A percentile compares a stretch with the other conserved stretches of the same genome.
Evolutionary conservation across 176 grass and related monocot species (phyloP).

Genomic region (sorghum (Sorghum bicolor)): DNA sequence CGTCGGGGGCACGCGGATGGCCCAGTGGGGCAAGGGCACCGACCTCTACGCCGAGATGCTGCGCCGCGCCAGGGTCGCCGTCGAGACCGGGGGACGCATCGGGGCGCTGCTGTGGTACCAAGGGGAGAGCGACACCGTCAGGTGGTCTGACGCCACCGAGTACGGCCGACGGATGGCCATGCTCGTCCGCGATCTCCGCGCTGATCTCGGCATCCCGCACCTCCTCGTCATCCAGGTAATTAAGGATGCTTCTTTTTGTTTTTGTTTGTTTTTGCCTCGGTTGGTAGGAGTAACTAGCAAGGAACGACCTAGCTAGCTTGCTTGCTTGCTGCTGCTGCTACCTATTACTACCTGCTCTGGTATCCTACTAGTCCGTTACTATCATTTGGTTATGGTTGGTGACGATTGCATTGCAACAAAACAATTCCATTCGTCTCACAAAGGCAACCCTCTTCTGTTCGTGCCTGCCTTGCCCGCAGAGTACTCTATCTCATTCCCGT

Average conservation of each 20-base stretch:
- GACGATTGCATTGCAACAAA: background rate
- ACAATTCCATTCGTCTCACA: background rate
- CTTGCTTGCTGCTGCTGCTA: background rate
- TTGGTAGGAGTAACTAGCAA: background rate
- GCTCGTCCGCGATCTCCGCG: constrained; percentile 54
- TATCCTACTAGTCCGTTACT: too few species aligned
- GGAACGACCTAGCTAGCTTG: too few species aligned
- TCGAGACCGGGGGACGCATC: constrained; percentile 48
- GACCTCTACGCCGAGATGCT: constrained; percentile 56
- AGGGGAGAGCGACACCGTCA: constrained; percentile 90
- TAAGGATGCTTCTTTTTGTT: too few species aligned
- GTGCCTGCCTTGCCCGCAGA: too few species aligned
- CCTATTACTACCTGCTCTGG: background rate
- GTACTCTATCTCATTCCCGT: background rate
- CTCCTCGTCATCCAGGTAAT: constrained; percentile 82
- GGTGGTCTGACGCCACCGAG: constrained; percentile 49
- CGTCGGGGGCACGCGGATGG: constrained; percentile 70
- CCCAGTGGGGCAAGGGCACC: constrained; percentile 51
- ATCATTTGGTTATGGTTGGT: background rate
- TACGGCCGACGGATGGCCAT: constrained; percentile 45
- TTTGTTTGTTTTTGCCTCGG: too few species aligned
- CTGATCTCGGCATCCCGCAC: constrained; percentile 57
- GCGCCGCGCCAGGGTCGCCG: constrained; percentile 38
- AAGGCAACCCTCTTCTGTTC: too few species aligned
- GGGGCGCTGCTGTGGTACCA: constrained; percentile 89